phyloP scores from a whole-genome alignment of 352 stramenopile genomes.

The Pythium sp. region DNA sequence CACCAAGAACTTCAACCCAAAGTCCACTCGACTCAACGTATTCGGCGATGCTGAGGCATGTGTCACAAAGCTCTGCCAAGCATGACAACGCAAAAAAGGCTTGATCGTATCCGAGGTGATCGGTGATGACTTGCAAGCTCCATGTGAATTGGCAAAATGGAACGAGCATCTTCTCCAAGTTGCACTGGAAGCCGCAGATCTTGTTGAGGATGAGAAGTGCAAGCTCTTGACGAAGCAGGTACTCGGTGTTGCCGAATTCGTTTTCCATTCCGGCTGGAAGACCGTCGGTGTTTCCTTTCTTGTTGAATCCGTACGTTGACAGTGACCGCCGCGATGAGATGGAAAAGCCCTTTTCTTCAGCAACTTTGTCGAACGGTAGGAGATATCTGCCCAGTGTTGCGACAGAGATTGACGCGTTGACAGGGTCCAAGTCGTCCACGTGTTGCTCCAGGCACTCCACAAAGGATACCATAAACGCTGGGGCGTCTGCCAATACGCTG shows the following conservation, averaged over 20 bases:
- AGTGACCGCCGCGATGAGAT: slow-evolving; percentile 76
- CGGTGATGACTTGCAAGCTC: slow-evolving; percentile 79
- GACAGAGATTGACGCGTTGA: slow-evolving; percentile 71
- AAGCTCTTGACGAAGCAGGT: slow-evolving; percentile 71
- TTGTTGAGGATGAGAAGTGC: slow-evolving; percentile 78
- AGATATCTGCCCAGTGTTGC: slow-evolving; percentile 73
- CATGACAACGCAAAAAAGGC: slow-evolving; percentile 76
- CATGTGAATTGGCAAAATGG: slow-evolving; percentile 78
- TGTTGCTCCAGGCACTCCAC: slow-evolving; percentile 66
- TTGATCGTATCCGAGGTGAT: slow-evolving; percentile 80
- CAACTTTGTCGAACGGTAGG: slow-evolving; percentile 59
- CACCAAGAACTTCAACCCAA: slow-evolving; percentile 78
- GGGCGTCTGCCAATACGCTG: slow-evolving; percentile 63
- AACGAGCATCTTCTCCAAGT: slow-evolving; percentile 68
- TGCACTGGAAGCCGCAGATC: slow-evolving; percentile 70
- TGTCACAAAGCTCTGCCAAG: slow-evolving; percentile 74
- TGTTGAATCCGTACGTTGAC: slow-evolving; percentile 77
- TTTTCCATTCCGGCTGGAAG: slow-evolving; percentile 42
- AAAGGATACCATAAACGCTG: slow-evolving; percentile 49
- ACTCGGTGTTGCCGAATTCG: slow-evolving; percentile 80
- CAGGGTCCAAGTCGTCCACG: slow-evolving; percentile 54
- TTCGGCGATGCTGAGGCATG: slow-evolving; percentile 66
- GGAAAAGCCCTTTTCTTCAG: slow-evolving; percentile 49
- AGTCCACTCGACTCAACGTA: slow-evolving; percentile 72
- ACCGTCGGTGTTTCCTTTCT: slow-evolving; percentile 31